phyloP scores from a whole-genome alignment of 1,139 yeast species.

The Geotrichum bryndzae region DNA sequence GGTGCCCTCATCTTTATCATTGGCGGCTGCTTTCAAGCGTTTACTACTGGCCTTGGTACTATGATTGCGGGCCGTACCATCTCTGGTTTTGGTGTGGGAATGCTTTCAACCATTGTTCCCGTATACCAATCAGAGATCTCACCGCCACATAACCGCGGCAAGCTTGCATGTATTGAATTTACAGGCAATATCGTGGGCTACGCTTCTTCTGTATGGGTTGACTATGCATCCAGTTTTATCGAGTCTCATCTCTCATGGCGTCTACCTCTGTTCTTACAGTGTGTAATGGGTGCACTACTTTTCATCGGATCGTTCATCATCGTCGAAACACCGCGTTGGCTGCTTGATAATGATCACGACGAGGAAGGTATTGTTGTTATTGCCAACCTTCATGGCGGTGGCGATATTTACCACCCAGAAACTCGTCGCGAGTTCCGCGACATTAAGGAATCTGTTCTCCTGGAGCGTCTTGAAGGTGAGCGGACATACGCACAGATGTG shows the following conservation, averaged over 20 bases:
- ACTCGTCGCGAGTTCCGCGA: constrained; percentile 69
- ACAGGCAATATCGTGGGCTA: constrained; percentile 89
- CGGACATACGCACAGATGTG: constrained; percentile 66
- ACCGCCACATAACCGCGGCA: constrained; percentile 84
- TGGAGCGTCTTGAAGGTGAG: constrained; percentile 75
- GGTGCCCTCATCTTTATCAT: constrained; percentile 76
- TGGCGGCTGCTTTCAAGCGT: constrained; percentile 75
- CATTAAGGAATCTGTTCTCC: constrained; percentile 72
- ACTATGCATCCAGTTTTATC: constrained; percentile 67
- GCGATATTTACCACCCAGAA: constrained; percentile 46
- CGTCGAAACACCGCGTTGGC: constrained; percentile 88
- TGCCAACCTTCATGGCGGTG: constrained; percentile 71
- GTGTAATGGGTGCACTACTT: constrained; percentile 63
- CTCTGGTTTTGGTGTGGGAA: constrained; percentile 84
- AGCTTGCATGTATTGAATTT: constrained; percentile 84
- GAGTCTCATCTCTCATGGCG: constrained; percentile 64
- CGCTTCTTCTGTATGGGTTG: constrained; percentile 85
- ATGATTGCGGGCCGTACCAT: constrained; percentile 71
- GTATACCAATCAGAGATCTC: constrained; percentile 89
- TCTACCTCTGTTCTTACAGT: constrained; percentile 69
- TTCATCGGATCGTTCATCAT: constrained; percentile 69
- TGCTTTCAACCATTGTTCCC: constrained; percentile 90
- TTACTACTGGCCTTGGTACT: constrained; percentile 43
- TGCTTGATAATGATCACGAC: constrained; percentile 80
- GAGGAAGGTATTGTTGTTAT: constrained; percentile 80